Evolutionary conservation across 192 early-diverging fungal genomes (phyloP), one percentile per base, ranked within the genome.

Genomic region (Neocallimastix lanati): DNA sequence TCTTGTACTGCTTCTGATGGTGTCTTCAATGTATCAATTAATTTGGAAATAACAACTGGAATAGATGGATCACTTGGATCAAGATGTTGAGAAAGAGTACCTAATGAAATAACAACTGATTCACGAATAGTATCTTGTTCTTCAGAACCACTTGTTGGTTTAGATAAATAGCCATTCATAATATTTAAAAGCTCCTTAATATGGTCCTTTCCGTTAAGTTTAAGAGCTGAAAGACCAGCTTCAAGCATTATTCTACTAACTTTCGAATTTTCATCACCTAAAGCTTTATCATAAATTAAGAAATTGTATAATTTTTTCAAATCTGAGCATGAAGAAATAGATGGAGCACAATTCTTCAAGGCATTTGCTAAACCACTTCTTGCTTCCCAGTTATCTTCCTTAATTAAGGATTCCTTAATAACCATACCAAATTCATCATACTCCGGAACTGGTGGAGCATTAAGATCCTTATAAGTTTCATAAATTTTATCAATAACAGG

Each of bases 1-100:
- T 91, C 88, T 86, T 99, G 98, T 29, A 99, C 98, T 21, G 92
- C 80, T 85, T 99, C 98, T 0, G 95, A 93, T 14, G 98, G 98
- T 27, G 96, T 99, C 29, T 91, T 86, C 76, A 99, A 86, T 15
- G 98, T 93, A 16, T 92, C 94, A 28, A 99, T 86, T 33, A 99
- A 85, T 80, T 93, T 96, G 33, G 93, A 90, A 12, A 98, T 92
- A 50, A 95, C 93, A 2, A 88, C 89, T 12, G 89, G 89, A 33
- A 99, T 91, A 79, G 92, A 92, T 25, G 85, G 83, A 81, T 94
- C 93, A 15, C 86, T 86, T 14, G 91, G 29, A 27, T 93, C 91
- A 80, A 99, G 84, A 82, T 96, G 93, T 81, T 93, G 91, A 35
- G 98, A 96, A 76, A 95, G 87, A 25, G 93, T 94, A 77, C 97